phyloP scores from a whole-genome alignment of 2,329 filamentous ascomycete species.

The Aspergillus versicolor region DNA sequence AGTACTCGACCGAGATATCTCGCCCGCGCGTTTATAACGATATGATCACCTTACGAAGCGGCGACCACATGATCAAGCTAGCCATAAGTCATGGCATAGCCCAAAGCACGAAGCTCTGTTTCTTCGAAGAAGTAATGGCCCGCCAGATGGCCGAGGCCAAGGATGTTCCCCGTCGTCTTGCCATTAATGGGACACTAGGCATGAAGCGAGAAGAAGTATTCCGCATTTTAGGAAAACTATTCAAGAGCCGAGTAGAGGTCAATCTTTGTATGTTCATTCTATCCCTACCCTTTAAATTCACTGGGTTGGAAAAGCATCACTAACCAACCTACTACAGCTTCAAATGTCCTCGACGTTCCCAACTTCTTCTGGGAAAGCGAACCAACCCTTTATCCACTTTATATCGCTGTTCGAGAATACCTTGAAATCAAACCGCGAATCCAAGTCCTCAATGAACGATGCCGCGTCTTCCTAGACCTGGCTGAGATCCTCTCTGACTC shows the following conservation, averaged over 20 bases:
- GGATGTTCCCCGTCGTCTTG: constrained; percentile 83
- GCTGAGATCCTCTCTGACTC: constrained; percentile 92
- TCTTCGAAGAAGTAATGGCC: constrained; percentile 95
- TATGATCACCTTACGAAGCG: constrained; percentile 94
- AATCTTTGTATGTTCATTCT: constrained; percentile 75
- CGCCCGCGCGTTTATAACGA: constrained; percentile 95
- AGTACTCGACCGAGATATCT: constrained; percentile 84
- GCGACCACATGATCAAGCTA: constrained; percentile 98
- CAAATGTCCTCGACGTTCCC: constrained; percentile 91
- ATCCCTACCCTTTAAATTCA: not conserved
- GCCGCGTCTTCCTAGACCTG: constrained; percentile 91
- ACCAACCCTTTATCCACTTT: constrained; percentile 89
- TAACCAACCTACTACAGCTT: constrained; percentile 52
- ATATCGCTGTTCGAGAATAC: constrained; percentile 92
- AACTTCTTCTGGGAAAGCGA: constrained; percentile 99
- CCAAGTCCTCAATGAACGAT: constrained; percentile 94
- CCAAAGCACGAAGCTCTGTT: constrained; percentile 92
- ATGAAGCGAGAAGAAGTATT: constrained; percentile 93
- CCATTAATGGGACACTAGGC: constrained; percentile 83
- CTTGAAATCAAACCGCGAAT: constrained; percentile 96
- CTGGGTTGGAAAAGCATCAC: constrained; percentile 1
- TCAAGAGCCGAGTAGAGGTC: constrained; percentile 92
- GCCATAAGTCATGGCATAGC: constrained; percentile 97
- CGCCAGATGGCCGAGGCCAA: constrained; percentile 92
- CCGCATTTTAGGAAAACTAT: constrained; percentile 83